A percentile compares a stretch with the other conserved stretches of the same genome.
Evolutionary conservation across 257 asterid genomes (phyloP).

Genomic region (Nicotiana benthamiana): DNA sequence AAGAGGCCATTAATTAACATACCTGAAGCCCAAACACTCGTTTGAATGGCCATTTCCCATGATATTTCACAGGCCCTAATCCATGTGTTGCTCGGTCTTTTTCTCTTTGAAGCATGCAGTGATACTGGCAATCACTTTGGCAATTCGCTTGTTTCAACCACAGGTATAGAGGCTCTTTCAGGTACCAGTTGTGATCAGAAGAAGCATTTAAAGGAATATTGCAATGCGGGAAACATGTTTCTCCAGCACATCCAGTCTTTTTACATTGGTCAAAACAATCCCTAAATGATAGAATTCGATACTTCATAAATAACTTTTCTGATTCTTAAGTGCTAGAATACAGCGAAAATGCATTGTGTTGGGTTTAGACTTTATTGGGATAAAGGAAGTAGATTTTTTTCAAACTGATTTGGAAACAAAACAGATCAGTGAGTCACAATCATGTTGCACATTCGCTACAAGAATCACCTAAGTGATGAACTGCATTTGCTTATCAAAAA

Average conservation of each 20-base stretch:
- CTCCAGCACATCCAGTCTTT: conserved; percentile 58
- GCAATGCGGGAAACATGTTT: conserved; percentile 58
- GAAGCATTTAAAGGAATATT: conserved; percentile 38
- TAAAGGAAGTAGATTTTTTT: background rate
- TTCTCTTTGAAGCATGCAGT: conserved; percentile 64
- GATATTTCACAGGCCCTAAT: conserved; percentile 54
- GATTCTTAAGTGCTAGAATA: background rate
- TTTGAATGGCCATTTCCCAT: conserved; percentile 71
- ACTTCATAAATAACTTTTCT: background rate
- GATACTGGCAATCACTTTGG: conserved; percentile 58
- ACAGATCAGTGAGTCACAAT: background rate
- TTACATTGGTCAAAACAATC: conserved; percentile 57
- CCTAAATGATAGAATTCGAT: conserved; percentile 26
- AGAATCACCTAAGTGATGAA: background rate
- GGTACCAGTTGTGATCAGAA: conserved; percentile 20
- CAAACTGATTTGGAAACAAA: background rate
- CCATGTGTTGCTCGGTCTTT: conserved; percentile 51
- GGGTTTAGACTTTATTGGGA: background rate
- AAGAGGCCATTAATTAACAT: conserved; percentile 11
- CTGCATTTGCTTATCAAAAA: background rate
- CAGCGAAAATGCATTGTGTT: background rate
- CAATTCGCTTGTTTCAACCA: conserved; percentile 65
- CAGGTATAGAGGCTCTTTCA: conserved; percentile 34
- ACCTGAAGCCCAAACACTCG: conserved; percentile 66
- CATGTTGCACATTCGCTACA: background rate